These are phyloP conservation scores for Stagonosporopsis vannaccii DNA, from an alignment of 2,329 filamentous ascomycete species.

Conservation along the genomic window DNA sequence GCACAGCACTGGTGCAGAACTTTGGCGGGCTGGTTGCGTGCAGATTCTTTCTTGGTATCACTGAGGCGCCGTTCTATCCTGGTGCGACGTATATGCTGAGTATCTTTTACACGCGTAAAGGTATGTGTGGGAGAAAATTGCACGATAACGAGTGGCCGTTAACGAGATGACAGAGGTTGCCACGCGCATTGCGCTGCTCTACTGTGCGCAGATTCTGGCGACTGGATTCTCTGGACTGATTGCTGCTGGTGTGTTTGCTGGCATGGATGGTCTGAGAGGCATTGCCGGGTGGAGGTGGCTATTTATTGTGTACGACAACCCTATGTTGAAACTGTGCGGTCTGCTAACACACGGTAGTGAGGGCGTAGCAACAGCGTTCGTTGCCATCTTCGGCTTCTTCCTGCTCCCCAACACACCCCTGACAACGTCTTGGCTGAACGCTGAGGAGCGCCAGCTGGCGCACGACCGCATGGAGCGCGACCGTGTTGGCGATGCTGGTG, in stretches of 20 bases:
- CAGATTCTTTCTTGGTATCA: constrained; percentile 43
- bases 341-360: constrained; percentile 27
- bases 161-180: constrained; percentile 39
- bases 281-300: constrained; percentile 51
- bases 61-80: constrained; percentile 59
- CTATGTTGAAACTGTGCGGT: not conserved
- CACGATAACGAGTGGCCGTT: constrained; percentile 43
- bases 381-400: constrained; percentile 41
- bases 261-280: constrained; percentile 35
- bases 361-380: constrained; percentile 33
- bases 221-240: constrained; percentile 55
- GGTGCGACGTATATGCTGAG: constrained; percentile 69
- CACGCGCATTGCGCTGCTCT: constrained; percentile 47
- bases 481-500: constrained; percentile 54
- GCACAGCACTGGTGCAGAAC: constrained; percentile 42
- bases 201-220: constrained; percentile 52
- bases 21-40: constrained; percentile 44
- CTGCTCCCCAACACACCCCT: constrained; percentile 41
- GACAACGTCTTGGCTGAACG: constrained; percentile 56
- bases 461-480: constrained; percentile 53
- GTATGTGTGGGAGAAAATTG: constrained; percentile 4
- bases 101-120: constrained; percentile 69
- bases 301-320: constrained; percentile 47
- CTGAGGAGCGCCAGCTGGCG: constrained; percentile 54
- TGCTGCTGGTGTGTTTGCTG: constrained; percentile 49